A percentile compares a stretch with the other conserved stretches of the same genome.
Conservation (phyloP, 1,284 basidiomycete species). For the Ustilago xerochloae region DNA sequence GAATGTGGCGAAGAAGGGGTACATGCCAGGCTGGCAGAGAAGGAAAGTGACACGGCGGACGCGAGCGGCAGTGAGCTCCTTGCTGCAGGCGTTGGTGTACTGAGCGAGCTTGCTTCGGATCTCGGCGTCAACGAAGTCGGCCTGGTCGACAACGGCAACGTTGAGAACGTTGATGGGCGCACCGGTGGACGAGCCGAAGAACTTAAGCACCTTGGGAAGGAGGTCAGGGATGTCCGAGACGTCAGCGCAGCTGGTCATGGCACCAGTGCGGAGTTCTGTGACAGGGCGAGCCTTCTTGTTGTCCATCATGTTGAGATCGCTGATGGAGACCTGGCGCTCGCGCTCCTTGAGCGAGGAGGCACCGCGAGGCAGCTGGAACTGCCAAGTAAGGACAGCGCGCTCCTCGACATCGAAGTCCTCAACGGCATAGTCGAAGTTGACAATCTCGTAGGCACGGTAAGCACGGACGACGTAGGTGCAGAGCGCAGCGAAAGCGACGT, state of each 20-base stretch:
- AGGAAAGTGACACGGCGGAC: conserved; percentile 92
- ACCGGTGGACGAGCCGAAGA: conserved; percentile 48
- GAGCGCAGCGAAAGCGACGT: conserved; percentile 87
- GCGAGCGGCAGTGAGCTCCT: conserved; percentile 78
- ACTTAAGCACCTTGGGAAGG: conserved; percentile 57
- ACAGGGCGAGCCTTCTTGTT: conserved; percentile 42
- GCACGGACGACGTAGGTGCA: conserved; percentile 96
- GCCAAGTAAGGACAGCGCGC: conserved; percentile 67
- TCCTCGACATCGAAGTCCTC: conserved; percentile 75
- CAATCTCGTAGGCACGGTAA: conserved; percentile 91
- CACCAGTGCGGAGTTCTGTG: conserved; percentile 61
- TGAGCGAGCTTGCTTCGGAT: conserved; percentile 81
- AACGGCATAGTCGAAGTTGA: conserved; percentile 88
- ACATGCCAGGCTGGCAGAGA: conserved; percentile 88
- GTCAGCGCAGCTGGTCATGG: conserved; percentile 64
- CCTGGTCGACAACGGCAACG: conserved; percentile 74
- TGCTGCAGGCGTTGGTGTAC: conserved; percentile 79
- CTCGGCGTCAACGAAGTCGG: conserved; percentile 80
- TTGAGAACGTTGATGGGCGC: conserved; percentile 78
- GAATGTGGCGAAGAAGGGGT: conserved; percentile 94
- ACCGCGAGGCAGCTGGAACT: conserved; percentile 72
- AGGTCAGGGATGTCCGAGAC: conserved; percentile 57
- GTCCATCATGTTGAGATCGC: conserved; percentile 61
- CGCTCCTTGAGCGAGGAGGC: conserved; percentile 51
- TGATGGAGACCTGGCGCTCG: conserved; percentile 64